A percentile compares a stretch with the other conserved stretches of the same genome.
These are phyloP conservation scores for Hyaloscypha bicolor DNA, from an alignment of 495 filamentous ascomycete species.

Conservation along the genomic window DNA sequence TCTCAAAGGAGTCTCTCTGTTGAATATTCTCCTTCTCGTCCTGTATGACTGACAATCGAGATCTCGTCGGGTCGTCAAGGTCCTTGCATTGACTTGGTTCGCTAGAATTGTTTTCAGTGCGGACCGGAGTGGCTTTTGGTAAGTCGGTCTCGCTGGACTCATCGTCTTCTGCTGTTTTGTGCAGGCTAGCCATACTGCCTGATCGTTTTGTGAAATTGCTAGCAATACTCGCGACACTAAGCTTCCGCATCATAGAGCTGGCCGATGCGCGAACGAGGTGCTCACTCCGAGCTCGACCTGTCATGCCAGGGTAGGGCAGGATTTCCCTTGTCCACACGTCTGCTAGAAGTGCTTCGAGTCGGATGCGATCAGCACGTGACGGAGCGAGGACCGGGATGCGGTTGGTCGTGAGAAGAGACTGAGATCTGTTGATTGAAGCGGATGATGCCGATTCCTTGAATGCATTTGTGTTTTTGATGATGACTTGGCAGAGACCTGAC, in stretches of 20 bases:
- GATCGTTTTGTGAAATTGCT: conserved; percentile 66
- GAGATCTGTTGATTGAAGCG: conserved; percentile 65
- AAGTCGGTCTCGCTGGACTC: conserved; percentile 10
- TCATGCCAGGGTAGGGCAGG: conserved; percentile 87
- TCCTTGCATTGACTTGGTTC: conserved; percentile 10
- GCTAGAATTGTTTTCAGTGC: not conserved
- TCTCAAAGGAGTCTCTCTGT: conserved; percentile 19
- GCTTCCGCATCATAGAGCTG: conserved; percentile 79
- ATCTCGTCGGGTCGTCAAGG: conserved; percentile 13
- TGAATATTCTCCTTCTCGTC: conserved; percentile 27
- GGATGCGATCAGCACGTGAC: conserved; percentile 71
- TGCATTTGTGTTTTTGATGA: conserved; percentile 86
- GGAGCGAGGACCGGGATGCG: conserved; percentile 67
- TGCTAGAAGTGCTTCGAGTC: conserved; percentile 71
- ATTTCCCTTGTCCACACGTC: conserved; percentile 86
- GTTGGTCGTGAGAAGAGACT: conserved; percentile 68
- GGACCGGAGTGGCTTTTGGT: not conserved
- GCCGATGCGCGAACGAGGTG: conserved; percentile 68
- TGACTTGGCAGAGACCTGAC: conserved; percentile 67
- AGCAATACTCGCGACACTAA: conserved; percentile 73
- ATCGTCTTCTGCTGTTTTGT: conserved; percentile 25
- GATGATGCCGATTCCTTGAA: conserved; percentile 55
- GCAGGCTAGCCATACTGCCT: conserved; percentile 48
- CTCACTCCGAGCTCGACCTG: conserved; percentile 60
- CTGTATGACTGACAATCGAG: conserved; percentile 29